Evolutionary conservation across 306 rosid species (phyloP), one percentile per base, ranked within the genome.

Genomic region (Delonix regia): DNA sequence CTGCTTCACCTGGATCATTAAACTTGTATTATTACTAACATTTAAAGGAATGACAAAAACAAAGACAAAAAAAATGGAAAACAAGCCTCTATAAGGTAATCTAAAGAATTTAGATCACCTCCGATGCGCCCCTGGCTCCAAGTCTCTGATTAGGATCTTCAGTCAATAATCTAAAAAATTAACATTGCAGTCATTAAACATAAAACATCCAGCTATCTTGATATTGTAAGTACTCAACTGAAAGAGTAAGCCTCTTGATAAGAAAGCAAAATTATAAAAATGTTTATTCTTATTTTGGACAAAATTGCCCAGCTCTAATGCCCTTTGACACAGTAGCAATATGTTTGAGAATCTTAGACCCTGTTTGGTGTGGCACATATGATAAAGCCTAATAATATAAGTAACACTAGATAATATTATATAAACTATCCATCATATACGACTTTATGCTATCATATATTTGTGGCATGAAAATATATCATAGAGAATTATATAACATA

Each of bases 121-220:
- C 98, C 5, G 96, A 86, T 42, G 99, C 99, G 28, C 99, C 99
- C 63, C 85, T 85, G n/a, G 97, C 92, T 85, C 99, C 99, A 65
- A 95, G 98, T 80, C 98, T 93, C 80, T 87, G 96, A 85, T 88
- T 74, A 83, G 99, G 99, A 84, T 93, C 99, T 87, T 95, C 99
- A 9, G 96, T 95, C 87, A 95, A 64, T 75, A 95, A 85, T 70
- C 99, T 95, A 87, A 60, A 89, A 84, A 80, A 47, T 28, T 6
- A 78, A 75, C 47, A 74, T 70, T 53, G 69, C 89, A 86, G 79
- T 73, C 53, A 66, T 52, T 64, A 45, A 76, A 60, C 24, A 65
- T 11, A 52, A 41, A 45, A 82, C 49, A 60, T 55, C 61, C 53
- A 69, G 22, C 65, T 51, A 71, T 45, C 27, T 41, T 69, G 64